phyloP scores from a whole-genome alignment of 208 protist genomes.

The Porcisia deanei region DNA sequence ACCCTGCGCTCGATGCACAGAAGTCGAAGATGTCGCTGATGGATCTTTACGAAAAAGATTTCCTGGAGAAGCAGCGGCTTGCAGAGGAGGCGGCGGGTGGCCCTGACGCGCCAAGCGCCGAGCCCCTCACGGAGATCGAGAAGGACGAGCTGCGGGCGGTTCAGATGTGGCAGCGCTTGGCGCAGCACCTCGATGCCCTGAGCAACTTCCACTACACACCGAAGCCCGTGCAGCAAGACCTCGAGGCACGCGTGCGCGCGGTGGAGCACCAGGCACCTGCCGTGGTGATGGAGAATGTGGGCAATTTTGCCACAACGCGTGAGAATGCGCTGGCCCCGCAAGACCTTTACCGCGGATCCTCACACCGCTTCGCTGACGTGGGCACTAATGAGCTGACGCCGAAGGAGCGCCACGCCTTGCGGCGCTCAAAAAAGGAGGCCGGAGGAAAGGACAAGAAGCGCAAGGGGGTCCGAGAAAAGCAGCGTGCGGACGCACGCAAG shows the following conservation, averaged over 20 bases:
- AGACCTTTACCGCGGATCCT: conserved; percentile 74
- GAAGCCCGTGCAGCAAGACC: conserved; percentile 84
- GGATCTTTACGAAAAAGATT: conserved; percentile 94
- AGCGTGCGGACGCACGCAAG: conserved; percentile 38
- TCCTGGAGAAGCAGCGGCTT: conserved; percentile 67
- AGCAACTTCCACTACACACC: conserved; percentile 93
- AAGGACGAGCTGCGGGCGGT: conserved; percentile 91
- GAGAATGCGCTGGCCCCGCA: conserved; percentile 84
- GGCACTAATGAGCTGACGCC: conserved; percentile 72
- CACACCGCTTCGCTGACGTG: conserved; percentile 68
- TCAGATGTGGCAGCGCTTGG: conserved; percentile 90
- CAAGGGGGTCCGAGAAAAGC: conserved; percentile 33
- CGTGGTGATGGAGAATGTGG: conserved; percentile 81
- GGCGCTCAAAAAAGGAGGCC: conserved; percentile 76
- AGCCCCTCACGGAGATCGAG: conserved; percentile 90
- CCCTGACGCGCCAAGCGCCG: conserved; percentile 41
- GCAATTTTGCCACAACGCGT: conserved; percentile 81
- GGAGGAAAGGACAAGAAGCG: conserved; percentile 41
- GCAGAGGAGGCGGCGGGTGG: conserved; percentile 59
- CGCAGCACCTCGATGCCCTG: conserved; percentile 89
- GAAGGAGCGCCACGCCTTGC: conserved; percentile 73
- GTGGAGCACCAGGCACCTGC: conserved; percentile 84
- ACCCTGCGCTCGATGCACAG: conserved; percentile 71
- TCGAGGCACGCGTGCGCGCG: conserved; percentile 85
- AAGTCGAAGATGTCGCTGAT: conserved; percentile 91